Evolutionary conservation across 257 asterid genomes (phyloP).

Genomic region (Solanum pinnatisectum): DNA sequence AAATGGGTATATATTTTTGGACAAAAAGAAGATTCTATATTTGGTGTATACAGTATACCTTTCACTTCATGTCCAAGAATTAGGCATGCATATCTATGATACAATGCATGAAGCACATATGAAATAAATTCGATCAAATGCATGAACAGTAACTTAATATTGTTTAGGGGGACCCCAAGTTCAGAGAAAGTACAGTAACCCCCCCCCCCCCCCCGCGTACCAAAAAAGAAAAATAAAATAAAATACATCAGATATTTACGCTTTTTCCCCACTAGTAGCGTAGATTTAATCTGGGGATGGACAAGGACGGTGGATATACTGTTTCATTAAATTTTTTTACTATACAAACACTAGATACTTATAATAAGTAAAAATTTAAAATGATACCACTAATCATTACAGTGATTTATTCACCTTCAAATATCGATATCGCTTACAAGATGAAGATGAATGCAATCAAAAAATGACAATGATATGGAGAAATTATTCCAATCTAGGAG

Average conservation of each 20-base stretch:
- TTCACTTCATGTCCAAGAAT: neutral
- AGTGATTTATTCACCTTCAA: neutral
- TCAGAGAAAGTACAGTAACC: neutral
- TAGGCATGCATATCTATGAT: neutral
- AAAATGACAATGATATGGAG: neutral
- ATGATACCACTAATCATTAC: neutral
- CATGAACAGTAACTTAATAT: neutral
- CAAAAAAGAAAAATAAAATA: too few relatives aligned
- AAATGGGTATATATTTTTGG: neutral
- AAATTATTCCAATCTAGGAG: neutral
- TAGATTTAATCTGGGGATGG: neutral
- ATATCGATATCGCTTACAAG: neutral
- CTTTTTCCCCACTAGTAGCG: neutral
- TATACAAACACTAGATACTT: neutral
- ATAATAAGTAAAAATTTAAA: neutral
- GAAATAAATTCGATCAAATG: neutral
- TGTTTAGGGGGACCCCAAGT: neutral
- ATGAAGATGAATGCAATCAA: neutral
- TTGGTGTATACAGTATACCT: neutral
- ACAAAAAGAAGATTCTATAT: neutral
- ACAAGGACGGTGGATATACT: neutral
- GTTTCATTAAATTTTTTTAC: neutral
- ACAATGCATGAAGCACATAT: neutral
- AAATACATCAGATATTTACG: too few relatives aligned
- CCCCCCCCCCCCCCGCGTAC: too few relatives aligned